phyloP scores from a whole-genome alignment of 2,329 filamentous ascomycete species.

The Dactylellina haptotyla region DNA sequence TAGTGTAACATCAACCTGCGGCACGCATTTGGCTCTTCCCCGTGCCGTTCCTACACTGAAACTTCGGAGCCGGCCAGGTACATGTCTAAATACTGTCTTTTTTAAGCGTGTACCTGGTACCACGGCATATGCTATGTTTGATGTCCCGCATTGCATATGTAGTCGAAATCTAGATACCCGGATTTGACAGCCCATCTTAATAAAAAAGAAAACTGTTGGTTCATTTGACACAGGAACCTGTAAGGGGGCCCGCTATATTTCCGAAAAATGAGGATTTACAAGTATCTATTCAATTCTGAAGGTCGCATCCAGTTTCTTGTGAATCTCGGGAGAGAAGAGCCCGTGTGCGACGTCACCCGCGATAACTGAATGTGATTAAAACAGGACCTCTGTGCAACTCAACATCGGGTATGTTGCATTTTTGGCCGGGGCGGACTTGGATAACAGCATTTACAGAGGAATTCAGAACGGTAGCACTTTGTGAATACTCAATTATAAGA shows the following conservation, averaged over 20 bases:
- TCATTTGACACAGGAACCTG: background rate
- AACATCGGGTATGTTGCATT: constrained; percentile 48
- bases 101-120: background rate
- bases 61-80: constrained; percentile 16
- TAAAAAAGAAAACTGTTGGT: background rate
- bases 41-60: constrained; percentile 33
- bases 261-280: background rate
- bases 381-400: constrained; percentile 8
- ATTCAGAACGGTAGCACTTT: too few relatives aligned
- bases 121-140: background rate
- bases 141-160: constrained; percentile 23
- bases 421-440: too few relatives aligned
- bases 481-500: background rate
- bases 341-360: constrained; percentile 27
- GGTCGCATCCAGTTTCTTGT: background rate
- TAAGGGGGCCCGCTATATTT: constrained; percentile 5
- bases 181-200: background rate
- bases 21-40: constrained; percentile 28
- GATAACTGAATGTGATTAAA: background rate
- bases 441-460: too few relatives aligned
- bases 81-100: constrained; percentile 2
- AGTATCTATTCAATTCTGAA: constrained; percentile 14
- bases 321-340: constrained; percentile 15
- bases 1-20: background rate
- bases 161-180: background rate